Evolutionary conservation across 2,329 filamentous ascomycete genomes (phyloP).

Genomic region (Cryphonectria japonica): DNA sequence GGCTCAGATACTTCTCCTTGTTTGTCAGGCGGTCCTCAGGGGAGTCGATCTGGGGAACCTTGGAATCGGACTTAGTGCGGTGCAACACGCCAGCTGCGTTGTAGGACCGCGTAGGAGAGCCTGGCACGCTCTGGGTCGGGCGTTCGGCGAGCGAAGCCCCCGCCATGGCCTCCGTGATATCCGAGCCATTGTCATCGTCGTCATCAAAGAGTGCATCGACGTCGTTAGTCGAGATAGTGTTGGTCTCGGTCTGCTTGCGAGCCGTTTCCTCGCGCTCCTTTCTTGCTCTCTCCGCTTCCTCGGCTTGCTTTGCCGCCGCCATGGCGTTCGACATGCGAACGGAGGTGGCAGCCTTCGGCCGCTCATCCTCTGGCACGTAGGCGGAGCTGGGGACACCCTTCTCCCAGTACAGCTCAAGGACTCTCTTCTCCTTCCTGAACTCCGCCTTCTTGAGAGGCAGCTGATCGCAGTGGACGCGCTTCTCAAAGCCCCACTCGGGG

Average conservation of each 20-base stretch:
- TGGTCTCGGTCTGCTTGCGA: conserved; percentile 91
- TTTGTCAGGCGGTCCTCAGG: conserved; percentile 81
- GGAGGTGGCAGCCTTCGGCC: conserved; percentile 78
- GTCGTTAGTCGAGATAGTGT: conserved; percentile 90
- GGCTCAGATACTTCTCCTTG: conserved; percentile 94
- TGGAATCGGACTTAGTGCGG: conserved; percentile 92
- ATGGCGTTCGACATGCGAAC: conserved; percentile 75
- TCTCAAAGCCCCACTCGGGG: conserved; percentile 98
- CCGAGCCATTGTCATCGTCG: conserved; percentile 84
- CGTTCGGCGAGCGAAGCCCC: conserved; percentile 88
- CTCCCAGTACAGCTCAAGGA: conserved; percentile 98
- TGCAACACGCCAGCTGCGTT: conserved; percentile 71
- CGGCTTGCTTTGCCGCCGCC: conserved; percentile 77
- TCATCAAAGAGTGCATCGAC: conserved; percentile 96
- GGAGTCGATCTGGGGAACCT: conserved; percentile 74
- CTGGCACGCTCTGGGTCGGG: conserved; percentile 92
- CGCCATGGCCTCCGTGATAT: conserved; percentile 87
- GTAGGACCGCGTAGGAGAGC: conserved; percentile 80
- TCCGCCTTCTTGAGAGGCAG: conserved; percentile 98
- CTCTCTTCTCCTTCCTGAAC: conserved; percentile 92
- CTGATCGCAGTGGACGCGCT: conserved; percentile 98
- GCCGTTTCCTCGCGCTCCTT: conserved; percentile 90
- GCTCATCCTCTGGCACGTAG: conserved; percentile 95
- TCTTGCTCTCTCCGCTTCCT: conserved; percentile 77
- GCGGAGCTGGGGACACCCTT: conserved; percentile 96